Conservation (phyloP, 1,139 yeast species). For the Hyphopichia wangnamkhiaoensis region DNA sequence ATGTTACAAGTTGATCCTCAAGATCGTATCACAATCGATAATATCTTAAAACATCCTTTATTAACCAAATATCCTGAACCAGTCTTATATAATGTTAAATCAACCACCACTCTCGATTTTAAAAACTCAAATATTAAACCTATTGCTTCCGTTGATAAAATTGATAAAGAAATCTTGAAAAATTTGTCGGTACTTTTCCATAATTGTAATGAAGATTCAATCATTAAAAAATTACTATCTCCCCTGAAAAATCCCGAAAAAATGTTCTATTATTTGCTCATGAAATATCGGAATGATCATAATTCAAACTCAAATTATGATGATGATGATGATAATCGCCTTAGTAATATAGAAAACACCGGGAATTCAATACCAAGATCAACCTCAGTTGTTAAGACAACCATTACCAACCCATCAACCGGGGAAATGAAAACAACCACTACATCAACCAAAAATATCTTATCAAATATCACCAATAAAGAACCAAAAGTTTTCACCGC, state of each 20-base stretch:
- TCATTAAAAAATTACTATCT: slow-evolving; percentile 60
- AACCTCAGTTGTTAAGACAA: slow-evolving; percentile 49
- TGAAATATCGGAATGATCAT: slow-evolving; percentile 85
- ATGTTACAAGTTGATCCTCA: slow-evolving; percentile 83
- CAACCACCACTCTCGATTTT: slow-evolving; percentile 20
- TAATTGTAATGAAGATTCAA: slow-evolving; percentile 67
- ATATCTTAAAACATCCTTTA: slow-evolving; percentile 78
- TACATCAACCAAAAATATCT: slow-evolving; percentile 13
- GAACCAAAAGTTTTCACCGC: slow-evolving; percentile 32
- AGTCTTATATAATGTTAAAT: slow-evolving; percentile 17
- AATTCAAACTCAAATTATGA: slow-evolving; percentile 23
- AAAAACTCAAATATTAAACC: slow-evolving; percentile 44
- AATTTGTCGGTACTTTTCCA: slow-evolving; percentile 90
- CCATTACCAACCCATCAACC: slow-evolving; percentile 20
- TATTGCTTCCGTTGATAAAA: slow-evolving; percentile 52
- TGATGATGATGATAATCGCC: slow-evolving; percentile 16
- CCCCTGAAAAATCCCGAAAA: slow-evolving; percentile 77
- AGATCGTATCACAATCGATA: slow-evolving; percentile 72
- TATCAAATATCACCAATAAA: slow-evolving; percentile 35
- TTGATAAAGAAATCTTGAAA: slow-evolving; percentile 81
- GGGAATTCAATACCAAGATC: slow-evolving; percentile 42
- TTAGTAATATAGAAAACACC: slow-evolving; percentile 15
- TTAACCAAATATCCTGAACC: slow-evolving; percentile 66
- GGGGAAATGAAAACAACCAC: slow-evolving; percentile 20
- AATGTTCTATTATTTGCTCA: slow-evolving; percentile 79